phyloP scores from a whole-genome alignment of 345 rosid species.

The Anacardium occidentale region DNA sequence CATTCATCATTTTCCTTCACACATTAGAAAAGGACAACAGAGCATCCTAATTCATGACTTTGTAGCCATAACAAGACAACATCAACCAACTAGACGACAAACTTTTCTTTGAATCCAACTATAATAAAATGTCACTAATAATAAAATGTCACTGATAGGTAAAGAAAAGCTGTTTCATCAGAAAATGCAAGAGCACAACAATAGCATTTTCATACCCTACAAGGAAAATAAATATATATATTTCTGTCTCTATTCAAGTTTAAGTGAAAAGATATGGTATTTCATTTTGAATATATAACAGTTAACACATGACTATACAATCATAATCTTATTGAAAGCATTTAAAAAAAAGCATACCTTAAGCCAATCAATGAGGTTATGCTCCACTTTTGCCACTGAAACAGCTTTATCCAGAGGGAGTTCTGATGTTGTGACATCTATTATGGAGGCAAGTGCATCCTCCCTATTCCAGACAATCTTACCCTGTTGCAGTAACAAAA shows the following conservation, averaged over 20 bases:
- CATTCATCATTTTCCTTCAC: neutral
- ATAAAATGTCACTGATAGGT: neutral
- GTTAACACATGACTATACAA: conserved; percentile 2
- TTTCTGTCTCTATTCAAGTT: neutral
- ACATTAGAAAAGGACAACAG: neutral
- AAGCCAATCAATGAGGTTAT: conserved; percentile 93
- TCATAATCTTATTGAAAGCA: conserved; percentile 13
- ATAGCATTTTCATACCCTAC: neutral
- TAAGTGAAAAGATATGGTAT: neutral
- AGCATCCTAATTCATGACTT: neutral
- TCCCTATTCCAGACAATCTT: conserved; percentile 94
- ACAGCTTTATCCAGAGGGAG: conserved; percentile 91
- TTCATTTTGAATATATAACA: neutral
- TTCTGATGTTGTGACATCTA: conserved; percentile 82
- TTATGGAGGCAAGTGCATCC: conserved; percentile 88
- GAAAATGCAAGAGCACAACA: neutral
- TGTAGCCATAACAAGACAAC: neutral
- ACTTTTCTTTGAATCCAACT: neutral
- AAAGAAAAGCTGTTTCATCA: neutral
- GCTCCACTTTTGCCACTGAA: conserved; percentile 90
- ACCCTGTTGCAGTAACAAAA: conserved; percentile 88
- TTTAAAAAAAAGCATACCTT: conserved; percentile 48
- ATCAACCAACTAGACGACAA: neutral
- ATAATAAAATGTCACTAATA: too few relatives aligned
- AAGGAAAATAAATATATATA: neutral